These are phyloP conservation scores for Barbarea vulgaris DNA, from an alignment of 345 rosid species.

Conservation along the genomic window DNA sequence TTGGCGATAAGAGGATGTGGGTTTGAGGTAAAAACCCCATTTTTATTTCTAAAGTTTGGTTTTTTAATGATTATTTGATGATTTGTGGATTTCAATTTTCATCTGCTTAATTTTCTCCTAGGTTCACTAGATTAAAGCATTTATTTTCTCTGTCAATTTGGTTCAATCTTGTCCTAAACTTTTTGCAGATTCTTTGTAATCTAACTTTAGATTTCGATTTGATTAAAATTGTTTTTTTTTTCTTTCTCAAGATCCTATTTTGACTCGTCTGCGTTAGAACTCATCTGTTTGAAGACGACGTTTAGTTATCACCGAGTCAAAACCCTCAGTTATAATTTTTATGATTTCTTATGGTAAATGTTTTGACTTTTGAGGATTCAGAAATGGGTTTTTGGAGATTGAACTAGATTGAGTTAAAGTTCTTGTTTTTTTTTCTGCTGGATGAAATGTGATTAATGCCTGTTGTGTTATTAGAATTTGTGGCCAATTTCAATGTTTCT, in stretches of 20 bases:
- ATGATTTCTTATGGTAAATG: neutral
- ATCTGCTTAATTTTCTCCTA: slow-evolving; percentile 8
- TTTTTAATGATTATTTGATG: slow-evolving; percentile 7
- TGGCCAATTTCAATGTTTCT: slow-evolving; percentile 1
- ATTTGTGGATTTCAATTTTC: slow-evolving; percentile 28
- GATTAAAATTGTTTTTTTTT: neutral
- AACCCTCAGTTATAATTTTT: slow-evolving; percentile 24
- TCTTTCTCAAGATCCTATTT: slow-evolving; percentile 31
- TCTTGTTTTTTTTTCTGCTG: neutral
- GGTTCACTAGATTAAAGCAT: slow-evolving; percentile 18
- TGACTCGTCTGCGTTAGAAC: slow-evolving; percentile 32
- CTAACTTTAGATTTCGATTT: slow-evolving; percentile 34
- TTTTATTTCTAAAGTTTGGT: slow-evolving; percentile 1
- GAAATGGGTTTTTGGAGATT: slow-evolving; percentile 19
- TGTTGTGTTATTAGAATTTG: slow-evolving; percentile 13
- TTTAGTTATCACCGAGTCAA: slow-evolving; percentile 24
- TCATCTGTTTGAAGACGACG: slow-evolving; percentile 18
- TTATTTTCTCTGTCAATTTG: slow-evolving; percentile 5
- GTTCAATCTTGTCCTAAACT: slow-evolving; percentile 18
- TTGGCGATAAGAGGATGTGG: slow-evolving; percentile 46
- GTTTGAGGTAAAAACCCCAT: slow-evolving; percentile 40
- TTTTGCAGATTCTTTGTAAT: slow-evolving; percentile 32
- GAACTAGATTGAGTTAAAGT: slow-evolving; percentile 4
- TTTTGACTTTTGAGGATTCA: slow-evolving; percentile 31
- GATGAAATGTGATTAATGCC: slow-evolving; percentile 22